Evolutionary conservation across 1,284 basidiomycete genomes (phyloP), one percentile per base, ranked within the genome.

Genomic region (Sporisorium sorghi): DNA sequence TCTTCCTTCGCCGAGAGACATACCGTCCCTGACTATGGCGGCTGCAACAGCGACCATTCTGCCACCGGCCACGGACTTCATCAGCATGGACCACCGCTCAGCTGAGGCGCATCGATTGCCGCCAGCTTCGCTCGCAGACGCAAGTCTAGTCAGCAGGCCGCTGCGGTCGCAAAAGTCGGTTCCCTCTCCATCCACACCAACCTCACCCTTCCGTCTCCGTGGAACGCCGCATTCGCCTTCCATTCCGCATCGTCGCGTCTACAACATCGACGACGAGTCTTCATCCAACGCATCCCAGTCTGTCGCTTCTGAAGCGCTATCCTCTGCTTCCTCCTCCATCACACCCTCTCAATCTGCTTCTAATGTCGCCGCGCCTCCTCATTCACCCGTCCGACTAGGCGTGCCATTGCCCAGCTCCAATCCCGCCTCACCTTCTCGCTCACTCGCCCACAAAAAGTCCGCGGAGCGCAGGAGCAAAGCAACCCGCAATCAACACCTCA

Each of bases 401-500:
- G 39, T 58, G 5, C 64, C 64, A 6, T 21, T 53, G 44, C 48
- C 59, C 10, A 58, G 17, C 24, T 44, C 60, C n/a, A 52, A 10
- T 19, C 65, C 56, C 15, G 55, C 37, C 11, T 63, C 54, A 17
- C 67, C 67, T 26, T 60, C 57, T 8, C 57, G 57, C 7, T 24
- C 51, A 21, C 37, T 70, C 14, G 57, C 60, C 12, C 61, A 57
- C 53, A 70, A 70, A 21, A 64, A 60, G 43, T 66, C 63, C 1
- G 47, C 69, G 24, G 63, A 72, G 28, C 58, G 63, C 23, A 66
- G 56, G 15, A 66, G 50, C 47, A 72, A 59, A 50, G 52, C 58
- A 2, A 61, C 70, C 24, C 64, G 70, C 42, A 63, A 63, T 14
- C 63, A 67, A 40, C 58, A 72, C 17, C 66, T 74, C 30, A 69